Evolutionary conservation across 306 rosid genomes (phyloP).

Genomic region (Trifolium subterraneum): DNA sequence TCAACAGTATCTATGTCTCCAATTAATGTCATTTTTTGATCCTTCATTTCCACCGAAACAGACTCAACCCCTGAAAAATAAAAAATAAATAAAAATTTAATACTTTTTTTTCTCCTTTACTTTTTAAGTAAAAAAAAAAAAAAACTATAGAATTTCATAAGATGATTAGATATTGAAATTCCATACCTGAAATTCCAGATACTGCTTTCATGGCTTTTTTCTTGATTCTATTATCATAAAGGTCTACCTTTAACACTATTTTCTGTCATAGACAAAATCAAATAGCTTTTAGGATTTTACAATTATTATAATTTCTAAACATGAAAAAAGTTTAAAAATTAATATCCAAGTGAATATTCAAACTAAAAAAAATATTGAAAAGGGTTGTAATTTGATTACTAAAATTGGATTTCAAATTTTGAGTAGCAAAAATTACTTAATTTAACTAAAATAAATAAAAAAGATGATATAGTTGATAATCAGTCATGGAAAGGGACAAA

Average conservation of each 20-base stretch:
- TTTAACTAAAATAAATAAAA: neutral
- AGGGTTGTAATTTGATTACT: neutral
- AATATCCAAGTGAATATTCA: neutral
- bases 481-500: too few species aligned
- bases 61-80: constrained; percentile 69
- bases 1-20: constrained; percentile 70
- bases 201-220: constrained; percentile 69
- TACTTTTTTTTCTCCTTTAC: neutral
- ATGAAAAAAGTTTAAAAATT: neutral
- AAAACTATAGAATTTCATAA: neutral
- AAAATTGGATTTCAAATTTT: constrained; percentile 3
- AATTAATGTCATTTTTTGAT: constrained; percentile 63
- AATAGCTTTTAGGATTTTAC: neutral
- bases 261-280: constrained; percentile 55
- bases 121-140: neutral
- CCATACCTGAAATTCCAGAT: constrained; percentile 69
- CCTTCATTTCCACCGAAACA: constrained; percentile 69
- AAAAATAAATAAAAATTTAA: neutral
- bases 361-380: neutral
- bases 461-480: neutral
- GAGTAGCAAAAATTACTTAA: neutral
- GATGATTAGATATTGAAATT: neutral
- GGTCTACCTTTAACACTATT: constrained; percentile 59
- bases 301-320: neutral
- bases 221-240: constrained; percentile 57